Evolutionary conservation across 2,329 filamentous ascomycete genomes (phyloP), one percentile per base, ranked within the genome.

Genomic region (Aureobasidium subglaciale): DNA sequence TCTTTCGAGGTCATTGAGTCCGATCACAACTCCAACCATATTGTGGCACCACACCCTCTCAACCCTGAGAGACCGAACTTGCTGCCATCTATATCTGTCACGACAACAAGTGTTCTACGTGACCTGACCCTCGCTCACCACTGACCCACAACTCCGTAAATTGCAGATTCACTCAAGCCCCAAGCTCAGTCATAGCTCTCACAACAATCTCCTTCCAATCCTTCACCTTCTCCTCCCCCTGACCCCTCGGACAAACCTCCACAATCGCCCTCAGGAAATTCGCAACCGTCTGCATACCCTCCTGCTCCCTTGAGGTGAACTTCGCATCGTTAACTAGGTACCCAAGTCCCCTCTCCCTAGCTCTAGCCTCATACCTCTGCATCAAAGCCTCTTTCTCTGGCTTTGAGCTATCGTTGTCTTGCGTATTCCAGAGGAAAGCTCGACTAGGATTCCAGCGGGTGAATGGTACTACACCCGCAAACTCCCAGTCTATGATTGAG

Each of bases 401-500:
- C 18, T 10, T 9, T 1, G 18, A 34, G 8, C 7, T 24, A 11
- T 29, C 25, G 3, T 18, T 37, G 9, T 46, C 10, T 16, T 55
- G 38, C 15, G 38, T 29, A 41, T 46, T 55, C 52, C 52, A 55
- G 9, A 55, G 40, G 13, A 55, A 55, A 3, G 52, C 52, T 7
- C 40, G 15, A 20, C 11, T 22, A 6, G 52, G 52, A 29, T 55
- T 37, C 25, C 52, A 55, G 15, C 52, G 52, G 1, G 52, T 27
- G 7, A 22, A 24, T 1, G 52, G 52, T 3, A 55, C 52, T 15
- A 55, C 32, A 6, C 52, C 52, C 8, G 11, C 24, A 27, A 55
- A 55, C 24, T 46, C 52, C 52, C 52, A 55, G 40, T 55, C 52
- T 37, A 55, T 15, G 20, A 55, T 45, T 35, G 40, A 4, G 13